Evolutionary conservation across 305 asterid species (phyloP).

Genomic region (Solanum hybrid): DNA sequence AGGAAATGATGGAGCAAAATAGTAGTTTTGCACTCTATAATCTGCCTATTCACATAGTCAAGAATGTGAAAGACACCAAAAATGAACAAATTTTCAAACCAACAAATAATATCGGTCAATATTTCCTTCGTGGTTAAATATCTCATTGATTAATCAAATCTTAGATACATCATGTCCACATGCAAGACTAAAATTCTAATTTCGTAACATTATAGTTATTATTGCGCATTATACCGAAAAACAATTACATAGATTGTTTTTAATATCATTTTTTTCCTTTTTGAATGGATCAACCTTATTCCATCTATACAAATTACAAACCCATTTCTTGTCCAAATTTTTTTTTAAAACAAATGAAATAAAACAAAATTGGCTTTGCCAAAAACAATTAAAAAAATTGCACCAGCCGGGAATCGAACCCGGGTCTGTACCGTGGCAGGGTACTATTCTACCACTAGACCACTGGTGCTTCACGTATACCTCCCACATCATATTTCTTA

Average conservation of each 20-base stretch:
- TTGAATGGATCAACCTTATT: neutral
- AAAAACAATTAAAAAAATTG: too few species aligned
- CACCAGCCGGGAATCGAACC: slow-evolving; percentile 75
- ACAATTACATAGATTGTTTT: neutral
- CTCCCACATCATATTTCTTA: accelerated
- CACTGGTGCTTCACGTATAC: neutral
- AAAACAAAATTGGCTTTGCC: too few species aligned
- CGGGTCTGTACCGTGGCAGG: slow-evolving; percentile 77
- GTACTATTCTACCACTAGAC: slow-evolving; percentile 21
- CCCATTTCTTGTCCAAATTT: neutral
- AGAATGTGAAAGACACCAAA: neutral
- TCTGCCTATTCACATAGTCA: neutral
- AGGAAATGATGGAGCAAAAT: neutral
- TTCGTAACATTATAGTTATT: neutral
- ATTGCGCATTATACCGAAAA: neutral
- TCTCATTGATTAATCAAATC: neutral
- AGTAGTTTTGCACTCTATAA: neutral
- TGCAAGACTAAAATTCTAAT: neutral
- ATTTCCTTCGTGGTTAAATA: neutral
- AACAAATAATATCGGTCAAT: neutral
- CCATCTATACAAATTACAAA: neutral
- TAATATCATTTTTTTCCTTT: neutral
- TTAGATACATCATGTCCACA: neutral
- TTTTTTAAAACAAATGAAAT: too few species aligned
- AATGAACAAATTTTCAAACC: neutral